Conservation (phyloP, 202 grass and related monocot genomes). For the Saccharum hybrid region DNA sequence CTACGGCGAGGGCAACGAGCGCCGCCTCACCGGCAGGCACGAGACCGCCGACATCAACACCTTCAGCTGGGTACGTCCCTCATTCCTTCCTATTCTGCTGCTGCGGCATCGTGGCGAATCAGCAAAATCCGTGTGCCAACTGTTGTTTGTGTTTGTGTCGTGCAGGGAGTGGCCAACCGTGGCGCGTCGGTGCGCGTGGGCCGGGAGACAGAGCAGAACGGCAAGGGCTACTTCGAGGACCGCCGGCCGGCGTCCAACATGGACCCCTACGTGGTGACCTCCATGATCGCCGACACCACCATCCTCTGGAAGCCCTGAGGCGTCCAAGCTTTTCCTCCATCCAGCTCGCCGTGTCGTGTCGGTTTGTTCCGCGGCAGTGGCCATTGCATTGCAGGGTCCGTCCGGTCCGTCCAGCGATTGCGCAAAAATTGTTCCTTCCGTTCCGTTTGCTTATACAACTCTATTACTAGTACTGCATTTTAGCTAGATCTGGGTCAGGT, state of each 20-base stretch:
- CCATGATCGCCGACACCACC: constrained; percentile 91
- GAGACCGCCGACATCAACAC: constrained; percentile 96
- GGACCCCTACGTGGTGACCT: constrained; percentile 94
- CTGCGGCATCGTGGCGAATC: not conserved
- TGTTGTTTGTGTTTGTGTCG: too few species aligned
- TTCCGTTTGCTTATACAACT: constrained; percentile 7
- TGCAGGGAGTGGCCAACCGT: constrained; percentile 91
- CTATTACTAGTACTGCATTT: constrained; percentile 28
- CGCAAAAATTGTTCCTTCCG: not conserved
- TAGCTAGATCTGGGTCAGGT: constrained; percentile 37
- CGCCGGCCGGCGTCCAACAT: constrained; percentile 98
- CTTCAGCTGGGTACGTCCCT: constrained; percentile 82
- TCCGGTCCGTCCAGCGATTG: not conserved
- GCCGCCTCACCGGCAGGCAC: constrained; percentile 89
- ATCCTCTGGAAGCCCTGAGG: constrained; percentile 74
- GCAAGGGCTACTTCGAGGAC: constrained; percentile 99
- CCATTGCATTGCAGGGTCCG: not conserved
- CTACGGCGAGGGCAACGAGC: constrained; percentile 94
- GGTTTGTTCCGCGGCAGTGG: not conserved
- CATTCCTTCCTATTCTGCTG: too few species aligned
- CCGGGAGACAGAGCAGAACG: constrained; percentile 85
- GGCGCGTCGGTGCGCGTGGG: constrained; percentile 94
- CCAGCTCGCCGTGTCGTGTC: not conserved
- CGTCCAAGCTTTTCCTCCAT: not conserved
- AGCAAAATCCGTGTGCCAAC: not conserved